Evolutionary conservation across 2,329 filamentous ascomycete genomes (phyloP), one percentile per base, ranked within the genome.

Genomic region (Colletotrichum coccodes): DNA sequence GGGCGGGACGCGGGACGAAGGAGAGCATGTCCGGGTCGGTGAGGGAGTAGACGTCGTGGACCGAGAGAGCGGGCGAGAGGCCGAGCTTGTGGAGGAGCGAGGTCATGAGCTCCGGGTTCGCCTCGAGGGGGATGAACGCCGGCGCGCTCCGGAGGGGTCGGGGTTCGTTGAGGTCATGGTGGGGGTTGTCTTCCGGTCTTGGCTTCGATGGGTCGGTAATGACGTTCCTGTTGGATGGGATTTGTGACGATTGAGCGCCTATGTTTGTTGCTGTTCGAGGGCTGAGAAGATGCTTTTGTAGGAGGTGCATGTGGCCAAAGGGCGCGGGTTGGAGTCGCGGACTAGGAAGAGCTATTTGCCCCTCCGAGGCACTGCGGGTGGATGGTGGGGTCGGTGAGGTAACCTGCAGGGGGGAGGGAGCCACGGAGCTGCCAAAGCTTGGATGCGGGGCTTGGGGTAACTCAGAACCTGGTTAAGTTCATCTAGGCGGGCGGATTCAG

Each of bases 41-140:
- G 76, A 98, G 91, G 73, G 92, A 95, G 87, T 91, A 98, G 79
- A 98, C 94, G 81, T 98, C 95, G 85, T 97, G 91, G 81, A 97
- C 91, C 75, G 89, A 86, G 52, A 98, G 87, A 30, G 87, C 85
- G n/a, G 82, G 76, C n/a, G 92, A 92, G 64, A 98, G 89, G 71
- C 95, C 95, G 30, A 98, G 92, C 73, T 90, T 90, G 83, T 92
- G 93, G 56, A 97, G 88, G 40, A 98, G 91, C 49, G 86, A 83
- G 61, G 91, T 95, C 91, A 98, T 96, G 36, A 98, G 90, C 81
- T 94, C 90, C 0, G 96, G 95, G 83, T 98, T 97, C 74, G 89
- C 89, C 76, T 91, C 89, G 77, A 89, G 86, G 26, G 86, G 87
- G 73, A 90, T 84, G 80, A 90, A 90, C 75, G 86, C 81, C 8